phyloP scores from a whole-genome alignment of 2,329 filamentous ascomycete species.

The Cercospora brassicicola region DNA sequence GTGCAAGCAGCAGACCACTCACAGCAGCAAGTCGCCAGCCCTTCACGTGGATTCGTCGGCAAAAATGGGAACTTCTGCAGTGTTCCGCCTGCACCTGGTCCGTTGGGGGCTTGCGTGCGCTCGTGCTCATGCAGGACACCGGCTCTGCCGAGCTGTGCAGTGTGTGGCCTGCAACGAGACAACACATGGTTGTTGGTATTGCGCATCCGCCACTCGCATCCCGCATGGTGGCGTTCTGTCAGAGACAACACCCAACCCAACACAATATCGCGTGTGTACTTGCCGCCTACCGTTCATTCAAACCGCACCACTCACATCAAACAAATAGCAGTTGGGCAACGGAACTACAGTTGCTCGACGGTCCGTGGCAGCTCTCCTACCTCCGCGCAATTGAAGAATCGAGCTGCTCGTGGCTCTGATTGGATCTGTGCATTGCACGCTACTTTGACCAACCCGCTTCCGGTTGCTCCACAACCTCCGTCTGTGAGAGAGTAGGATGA shows the following conservation, averaged over 20 bases:
- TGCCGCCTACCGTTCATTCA: not conserved
- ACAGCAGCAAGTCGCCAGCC: not conserved
- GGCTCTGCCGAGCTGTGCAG: not conserved
- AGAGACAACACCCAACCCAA: not conserved
- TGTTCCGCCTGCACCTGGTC: conserved; percentile 1
- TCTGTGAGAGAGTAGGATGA: not conserved
- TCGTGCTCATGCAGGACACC: not conserved
- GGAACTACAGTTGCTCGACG: conserved; percentile 7
- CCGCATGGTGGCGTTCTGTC: not conserved
- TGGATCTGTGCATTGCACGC: not conserved
- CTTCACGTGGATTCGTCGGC: conserved; percentile 8
- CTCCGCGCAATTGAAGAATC: not conserved
- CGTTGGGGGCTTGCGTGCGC: not conserved
- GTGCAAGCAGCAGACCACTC: conserved; percentile 1
- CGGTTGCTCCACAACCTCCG: not conserved
- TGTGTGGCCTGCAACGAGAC: not conserved
- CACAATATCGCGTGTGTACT: not conserved
- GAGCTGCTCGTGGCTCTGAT: not conserved
- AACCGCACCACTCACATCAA: not conserved
- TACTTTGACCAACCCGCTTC: conserved; percentile 1
- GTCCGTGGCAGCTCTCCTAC: conserved; percentile 4
- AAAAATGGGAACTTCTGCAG: not conserved
- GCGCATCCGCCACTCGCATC: not conserved
- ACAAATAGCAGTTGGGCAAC: not conserved
- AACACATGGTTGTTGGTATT: not conserved